Conservation (phyloP, 1,284 basidiomycete species). For the Sporisorium graminicola region DNA sequence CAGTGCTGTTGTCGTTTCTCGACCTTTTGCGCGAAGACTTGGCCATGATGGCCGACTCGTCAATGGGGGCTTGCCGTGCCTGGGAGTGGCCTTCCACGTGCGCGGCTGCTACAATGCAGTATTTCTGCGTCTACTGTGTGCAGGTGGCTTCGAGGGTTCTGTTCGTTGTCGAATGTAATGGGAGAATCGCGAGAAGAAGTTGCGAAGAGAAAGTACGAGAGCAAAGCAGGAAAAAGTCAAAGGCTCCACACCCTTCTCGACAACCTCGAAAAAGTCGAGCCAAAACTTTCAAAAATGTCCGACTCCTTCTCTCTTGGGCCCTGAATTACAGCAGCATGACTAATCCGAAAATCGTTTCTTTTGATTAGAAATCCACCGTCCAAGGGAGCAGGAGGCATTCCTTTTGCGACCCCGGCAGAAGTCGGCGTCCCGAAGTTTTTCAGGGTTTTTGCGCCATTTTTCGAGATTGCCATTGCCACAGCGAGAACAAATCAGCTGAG, state of each 20-base stretch:
- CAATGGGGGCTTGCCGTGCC: too few species aligned
- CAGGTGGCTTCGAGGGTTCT: too few species aligned
- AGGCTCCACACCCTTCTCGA: neutral
- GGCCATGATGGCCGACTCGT: slow-evolving; percentile 29
- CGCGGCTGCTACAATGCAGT: too few species aligned
- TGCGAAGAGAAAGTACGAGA: too few species aligned
- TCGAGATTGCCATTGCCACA: too few species aligned
- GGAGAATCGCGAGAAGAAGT: neutral
- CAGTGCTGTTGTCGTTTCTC: slow-evolving; percentile 18
- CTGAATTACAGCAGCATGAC: slow-evolving; percentile 19
- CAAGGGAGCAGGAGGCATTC: neutral
- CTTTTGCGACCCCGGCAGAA: neutral
- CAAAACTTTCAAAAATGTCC: slow-evolving; percentile 20
- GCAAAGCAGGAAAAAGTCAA: neutral
- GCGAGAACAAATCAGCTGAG: too few species aligned
- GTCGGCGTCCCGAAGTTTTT: slow-evolving; percentile 3
- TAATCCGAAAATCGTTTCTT: neutral
- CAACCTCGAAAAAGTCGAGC: slow-evolving; percentile 1
- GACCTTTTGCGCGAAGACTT: slow-evolving; percentile 35
- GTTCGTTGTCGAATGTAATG: neutral
- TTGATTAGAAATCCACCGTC: slow-evolving; percentile 25
- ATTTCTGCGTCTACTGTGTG: too few species aligned
- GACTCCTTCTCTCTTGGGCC: neutral
- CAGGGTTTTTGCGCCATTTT: too few species aligned
- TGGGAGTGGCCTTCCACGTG: too few species aligned